Conservation (phyloP, 2,329 filamentous ascomycete species). For the Alternaria infectoria region DNA sequence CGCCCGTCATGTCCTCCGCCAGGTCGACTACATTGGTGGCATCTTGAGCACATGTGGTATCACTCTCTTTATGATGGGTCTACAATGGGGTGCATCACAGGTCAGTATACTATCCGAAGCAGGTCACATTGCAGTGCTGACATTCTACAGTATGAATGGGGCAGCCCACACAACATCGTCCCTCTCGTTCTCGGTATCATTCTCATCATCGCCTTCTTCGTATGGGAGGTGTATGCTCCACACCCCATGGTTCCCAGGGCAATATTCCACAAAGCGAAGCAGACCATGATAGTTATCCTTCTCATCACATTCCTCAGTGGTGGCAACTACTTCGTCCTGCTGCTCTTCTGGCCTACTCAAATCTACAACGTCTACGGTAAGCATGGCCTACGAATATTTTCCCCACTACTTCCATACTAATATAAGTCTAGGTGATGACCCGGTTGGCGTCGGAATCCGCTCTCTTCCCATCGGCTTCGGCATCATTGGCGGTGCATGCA, state of each 20-base stretch:
- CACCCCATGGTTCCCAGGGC: conserved; percentile 54
- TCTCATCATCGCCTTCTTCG: conserved; percentile 57
- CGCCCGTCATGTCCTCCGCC: conserved; percentile 30
- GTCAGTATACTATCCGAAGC: conserved; percentile 15
- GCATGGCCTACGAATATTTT: neutral
- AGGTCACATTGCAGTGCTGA: conserved; percentile 44
- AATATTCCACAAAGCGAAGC: conserved; percentile 39
- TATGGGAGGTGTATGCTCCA: conserved; percentile 55
- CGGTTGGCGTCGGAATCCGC: conserved; percentile 67
- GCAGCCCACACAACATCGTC: conserved; percentile 60
- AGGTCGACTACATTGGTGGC: conserved; percentile 43
- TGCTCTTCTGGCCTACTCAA: conserved; percentile 46
- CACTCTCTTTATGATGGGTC: conserved; percentile 46
- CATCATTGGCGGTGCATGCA: conserved; percentile 66
- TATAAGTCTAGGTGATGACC: conserved; percentile 57
- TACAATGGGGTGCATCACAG: conserved; percentile 48
- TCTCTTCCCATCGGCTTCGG: conserved; percentile 69
- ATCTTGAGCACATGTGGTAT: conserved; percentile 39
- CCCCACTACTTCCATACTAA: neutral
- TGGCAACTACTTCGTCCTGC: conserved; percentile 43
- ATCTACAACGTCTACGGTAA: conserved; percentile 44
- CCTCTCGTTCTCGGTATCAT: conserved; percentile 61
- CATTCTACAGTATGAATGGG: conserved; percentile 62
- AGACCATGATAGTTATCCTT: conserved; percentile 40
- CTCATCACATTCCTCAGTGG: conserved; percentile 45